These are phyloP conservation scores for Pulveroboletus frians DNA, from an alignment of 768 basidiomycete genomes.

Conservation along the genomic window DNA sequence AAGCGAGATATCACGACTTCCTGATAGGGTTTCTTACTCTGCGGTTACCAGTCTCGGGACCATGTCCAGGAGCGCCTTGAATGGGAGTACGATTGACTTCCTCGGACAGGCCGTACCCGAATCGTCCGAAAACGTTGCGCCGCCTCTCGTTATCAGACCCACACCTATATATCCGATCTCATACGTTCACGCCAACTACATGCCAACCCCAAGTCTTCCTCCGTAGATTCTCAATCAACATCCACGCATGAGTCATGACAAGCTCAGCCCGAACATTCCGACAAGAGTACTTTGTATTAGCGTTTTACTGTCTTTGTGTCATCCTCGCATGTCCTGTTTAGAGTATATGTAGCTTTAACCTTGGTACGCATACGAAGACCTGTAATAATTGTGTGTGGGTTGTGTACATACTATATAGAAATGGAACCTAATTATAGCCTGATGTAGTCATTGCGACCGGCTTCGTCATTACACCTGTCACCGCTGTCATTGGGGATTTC, in stretches of 20 bases:
- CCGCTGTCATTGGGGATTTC: not conserved
- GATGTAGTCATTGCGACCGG: not conserved
- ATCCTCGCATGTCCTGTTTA: conserved; percentile 9
- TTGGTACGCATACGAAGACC: not conserved
- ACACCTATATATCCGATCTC: conserved; percentile 27
- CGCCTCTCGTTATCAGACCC: conserved; percentile 25
- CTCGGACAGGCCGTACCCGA: not conserved
- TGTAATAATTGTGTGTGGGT: not conserved
- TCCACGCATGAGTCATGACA: not conserved
- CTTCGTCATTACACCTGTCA: not conserved
- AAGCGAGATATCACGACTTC: conserved; percentile 7
- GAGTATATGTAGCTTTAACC: conserved; percentile 11
- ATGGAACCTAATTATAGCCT: conserved; percentile 2
- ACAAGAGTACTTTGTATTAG: conserved; percentile 1
- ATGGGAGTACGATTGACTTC: not conserved
- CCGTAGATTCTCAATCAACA: conserved; percentile 2
- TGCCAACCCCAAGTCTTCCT: not conserved
- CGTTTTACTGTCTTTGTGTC: conserved; percentile 5
- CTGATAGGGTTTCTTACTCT: conserved; percentile 8
- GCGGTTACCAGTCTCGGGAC: conserved; percentile 2
- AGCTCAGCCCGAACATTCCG: not conserved
- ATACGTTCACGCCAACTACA: conserved; percentile 16
- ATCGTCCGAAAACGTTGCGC: conserved; percentile 7
- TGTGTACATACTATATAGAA: not conserved
- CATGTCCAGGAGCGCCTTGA: conserved; percentile 2